Conservation (phyloP, 164 flowering plant species). For the Vitis cinerea region DNA sequence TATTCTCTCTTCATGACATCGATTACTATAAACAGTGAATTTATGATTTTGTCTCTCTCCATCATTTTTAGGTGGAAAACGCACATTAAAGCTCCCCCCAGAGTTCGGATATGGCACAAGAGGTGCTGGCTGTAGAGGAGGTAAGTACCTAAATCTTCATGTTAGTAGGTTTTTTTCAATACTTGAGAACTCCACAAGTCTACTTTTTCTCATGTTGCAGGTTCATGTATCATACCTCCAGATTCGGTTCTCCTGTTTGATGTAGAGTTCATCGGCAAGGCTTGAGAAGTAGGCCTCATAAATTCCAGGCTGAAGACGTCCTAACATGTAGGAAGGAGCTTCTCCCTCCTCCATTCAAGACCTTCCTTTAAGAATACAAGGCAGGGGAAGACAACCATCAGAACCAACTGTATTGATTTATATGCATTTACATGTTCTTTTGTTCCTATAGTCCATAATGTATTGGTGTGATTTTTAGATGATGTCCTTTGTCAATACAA, state of each 20-base stretch:
- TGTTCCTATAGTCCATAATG: no score
- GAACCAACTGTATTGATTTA: no score
- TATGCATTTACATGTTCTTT: no score
- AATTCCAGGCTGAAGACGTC: no score
- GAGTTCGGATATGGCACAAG: slow-evolving; percentile 78
- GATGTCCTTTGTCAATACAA: no score
- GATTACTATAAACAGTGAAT: no score
- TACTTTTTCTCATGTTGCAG: slow-evolving; percentile 31
- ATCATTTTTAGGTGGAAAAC: slow-evolving; percentile 64
- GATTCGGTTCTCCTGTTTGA: slow-evolving; percentile 82
- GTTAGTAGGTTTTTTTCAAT: no score
- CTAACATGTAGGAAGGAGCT: no score
- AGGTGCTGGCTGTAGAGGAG: slow-evolving; percentile 95
- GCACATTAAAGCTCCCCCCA: slow-evolving; percentile 77
- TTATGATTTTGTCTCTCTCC: background rate
- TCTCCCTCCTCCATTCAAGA: no score
- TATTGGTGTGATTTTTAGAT: no score
- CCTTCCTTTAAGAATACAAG: no score
- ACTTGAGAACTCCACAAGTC: background rate
- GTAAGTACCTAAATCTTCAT: slow-evolving; percentile 25
- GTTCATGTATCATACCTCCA: slow-evolving; percentile 88
- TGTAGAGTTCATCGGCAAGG: slow-evolving; percentile 85
- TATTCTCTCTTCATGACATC: background rate
- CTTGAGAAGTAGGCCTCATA: slow-evolving; percentile 20
- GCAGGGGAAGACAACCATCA: no score